Conservation (phyloP, 306 rosid species). For the Sphenostylis stenocarpa region DNA sequence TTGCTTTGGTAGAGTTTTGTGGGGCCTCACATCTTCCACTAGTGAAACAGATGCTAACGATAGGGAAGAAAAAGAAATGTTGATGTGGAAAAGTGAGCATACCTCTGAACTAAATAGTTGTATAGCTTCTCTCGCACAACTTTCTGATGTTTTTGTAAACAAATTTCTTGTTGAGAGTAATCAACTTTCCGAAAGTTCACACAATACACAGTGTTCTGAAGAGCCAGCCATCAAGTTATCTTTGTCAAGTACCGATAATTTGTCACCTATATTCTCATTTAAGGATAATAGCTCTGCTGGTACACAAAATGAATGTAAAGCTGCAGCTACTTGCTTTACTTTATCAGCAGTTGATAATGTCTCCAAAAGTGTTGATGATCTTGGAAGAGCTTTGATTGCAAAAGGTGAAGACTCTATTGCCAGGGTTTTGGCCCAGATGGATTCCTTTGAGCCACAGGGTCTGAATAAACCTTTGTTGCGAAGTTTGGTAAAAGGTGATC, state of each 20-base stretch:
- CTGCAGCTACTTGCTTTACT: constrained; percentile 36
- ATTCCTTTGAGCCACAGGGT: constrained; percentile 47
- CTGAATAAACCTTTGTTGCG: constrained; percentile 58
- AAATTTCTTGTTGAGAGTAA: constrained; percentile 47
- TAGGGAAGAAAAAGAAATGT: constrained; percentile 36
- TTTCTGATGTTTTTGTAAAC: constrained; percentile 42
- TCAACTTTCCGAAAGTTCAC: constrained; percentile 38
- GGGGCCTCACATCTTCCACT: constrained; percentile 64
- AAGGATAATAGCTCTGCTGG: constrained; percentile 39
- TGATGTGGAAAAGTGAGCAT: constrained; percentile 43
- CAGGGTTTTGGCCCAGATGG: constrained; percentile 48
- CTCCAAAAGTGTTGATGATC: constrained; percentile 29
- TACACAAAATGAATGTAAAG: constrained; percentile 32
- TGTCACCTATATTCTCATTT: constrained; percentile 18
- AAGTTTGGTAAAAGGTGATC: constrained; percentile 65
- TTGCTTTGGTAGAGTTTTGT: constrained; percentile 70
- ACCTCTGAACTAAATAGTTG: constrained; percentile 53
- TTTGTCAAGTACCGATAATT: constrained; percentile 24
- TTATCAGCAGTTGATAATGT: constrained; percentile 39
- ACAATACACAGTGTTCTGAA: constrained; percentile 40
- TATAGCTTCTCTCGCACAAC: constrained; percentile 46
- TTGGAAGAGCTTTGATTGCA: constrained; percentile 32
- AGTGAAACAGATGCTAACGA: constrained; percentile 39
- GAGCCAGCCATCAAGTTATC: constrained; percentile 23
- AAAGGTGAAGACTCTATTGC: constrained; percentile 44